Conservation (phyloP, 306 rosid species). For the Rubus parviflorus region DNA sequence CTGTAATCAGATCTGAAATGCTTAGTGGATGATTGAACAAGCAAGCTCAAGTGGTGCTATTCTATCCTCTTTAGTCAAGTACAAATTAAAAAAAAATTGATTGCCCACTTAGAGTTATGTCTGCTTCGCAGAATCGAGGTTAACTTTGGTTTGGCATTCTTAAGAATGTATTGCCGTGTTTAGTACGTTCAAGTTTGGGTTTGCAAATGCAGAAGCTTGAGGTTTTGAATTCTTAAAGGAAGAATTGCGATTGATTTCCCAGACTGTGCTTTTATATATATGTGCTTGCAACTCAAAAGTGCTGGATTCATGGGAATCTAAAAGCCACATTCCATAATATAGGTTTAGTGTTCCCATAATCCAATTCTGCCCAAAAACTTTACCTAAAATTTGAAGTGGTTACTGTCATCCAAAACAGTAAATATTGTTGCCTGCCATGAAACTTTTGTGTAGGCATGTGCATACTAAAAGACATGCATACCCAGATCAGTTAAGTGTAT, state of each 20-base stretch:
- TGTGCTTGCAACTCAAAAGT: background rate
- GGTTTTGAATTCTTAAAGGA: background rate
- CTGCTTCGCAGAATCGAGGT: background rate
- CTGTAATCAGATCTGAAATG: background rate
- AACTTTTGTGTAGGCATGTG: conserved; percentile 8
- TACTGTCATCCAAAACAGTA: background rate
- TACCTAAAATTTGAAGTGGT: background rate
- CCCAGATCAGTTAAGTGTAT: background rate
- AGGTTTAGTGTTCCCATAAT: background rate
- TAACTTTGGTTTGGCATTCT: background rate
- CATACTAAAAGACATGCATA: background rate
- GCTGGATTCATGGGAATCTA: background rate
- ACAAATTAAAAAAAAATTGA: background rate
- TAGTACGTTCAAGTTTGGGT: background rate
- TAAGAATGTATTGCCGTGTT: background rate
- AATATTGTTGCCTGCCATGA: background rate
- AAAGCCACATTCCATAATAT: background rate
- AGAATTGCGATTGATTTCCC: background rate
- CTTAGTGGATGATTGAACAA: background rate
- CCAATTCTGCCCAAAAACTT: background rate
- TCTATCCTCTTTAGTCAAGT: background rate
- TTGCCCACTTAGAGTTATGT: background rate
- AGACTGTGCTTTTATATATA: background rate
- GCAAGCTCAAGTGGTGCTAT: background rate
- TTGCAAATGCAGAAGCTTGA: background rate